Conservation (phyloP, 306 rosid species). For the Vigna nakashimae region DNA sequence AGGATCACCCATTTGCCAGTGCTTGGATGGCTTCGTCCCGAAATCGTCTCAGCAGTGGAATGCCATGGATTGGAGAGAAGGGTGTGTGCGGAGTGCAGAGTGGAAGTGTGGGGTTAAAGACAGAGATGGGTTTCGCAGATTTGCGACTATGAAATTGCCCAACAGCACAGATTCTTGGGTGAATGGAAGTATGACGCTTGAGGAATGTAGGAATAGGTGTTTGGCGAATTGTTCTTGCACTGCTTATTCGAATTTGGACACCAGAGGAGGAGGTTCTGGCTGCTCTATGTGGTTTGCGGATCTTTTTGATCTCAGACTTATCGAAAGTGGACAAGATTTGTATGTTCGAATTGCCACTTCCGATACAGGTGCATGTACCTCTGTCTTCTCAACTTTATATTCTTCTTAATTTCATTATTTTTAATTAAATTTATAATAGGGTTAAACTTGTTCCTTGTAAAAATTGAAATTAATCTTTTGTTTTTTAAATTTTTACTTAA, state of each 20-base stretch:
- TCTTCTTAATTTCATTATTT: no score
- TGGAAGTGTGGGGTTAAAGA: not conserved
- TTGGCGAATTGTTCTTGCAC: not conserved
- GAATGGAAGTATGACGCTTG: not conserved
- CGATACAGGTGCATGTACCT: not conserved
- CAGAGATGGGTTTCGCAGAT: not conserved
- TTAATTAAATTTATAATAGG: no score
- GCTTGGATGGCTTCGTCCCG: not conserved
- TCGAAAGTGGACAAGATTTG: not conserved
- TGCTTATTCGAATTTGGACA: not conserved
- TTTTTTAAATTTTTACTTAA: no score
- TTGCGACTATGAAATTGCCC: not conserved
- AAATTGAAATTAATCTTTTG: no score
- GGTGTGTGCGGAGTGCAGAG: not conserved
- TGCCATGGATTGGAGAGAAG: not conserved
- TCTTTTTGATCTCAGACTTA: not conserved
- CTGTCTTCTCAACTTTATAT: no score
- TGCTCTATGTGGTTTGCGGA: conserved; percentile 26
- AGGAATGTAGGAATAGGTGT: not conserved
- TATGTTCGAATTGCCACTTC: conserved; percentile 9
- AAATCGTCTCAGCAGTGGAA: not conserved
- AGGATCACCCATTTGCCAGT: not conserved
- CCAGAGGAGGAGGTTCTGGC: not conserved
- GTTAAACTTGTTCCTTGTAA: no score
- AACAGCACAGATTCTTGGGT: not conserved